Evolutionary conservation across 805 yeast genomes (phyloP).

Genomic region (Candida odintsovae): DNA sequence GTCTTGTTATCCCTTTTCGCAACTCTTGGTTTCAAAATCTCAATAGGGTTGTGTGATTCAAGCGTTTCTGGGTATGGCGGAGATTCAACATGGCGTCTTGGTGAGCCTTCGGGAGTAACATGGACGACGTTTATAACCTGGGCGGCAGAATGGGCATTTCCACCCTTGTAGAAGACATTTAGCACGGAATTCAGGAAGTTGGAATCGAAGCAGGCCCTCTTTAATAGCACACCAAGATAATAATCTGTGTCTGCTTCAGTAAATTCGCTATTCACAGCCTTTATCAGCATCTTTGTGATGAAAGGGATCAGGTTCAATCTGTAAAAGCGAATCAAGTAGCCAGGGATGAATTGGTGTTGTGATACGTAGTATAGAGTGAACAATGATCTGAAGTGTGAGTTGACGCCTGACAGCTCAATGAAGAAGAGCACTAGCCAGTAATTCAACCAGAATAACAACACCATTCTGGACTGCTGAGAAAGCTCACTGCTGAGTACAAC

Average conservation of each 20-base stretch:
- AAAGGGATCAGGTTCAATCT: constrained; percentile 3
- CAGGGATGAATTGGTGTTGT: not conserved
- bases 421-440: constrained; percentile 17
- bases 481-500: not conserved
- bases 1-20: not conserved
- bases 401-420: constrained; percentile 9
- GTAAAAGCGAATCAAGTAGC: constrained; percentile 10
- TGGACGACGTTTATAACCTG: not conserved
- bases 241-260: constrained; percentile 3
- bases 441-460: constrained; percentile 16
- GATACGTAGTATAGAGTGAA: constrained; percentile 11
- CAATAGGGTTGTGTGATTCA: not conserved
- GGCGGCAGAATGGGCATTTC: not conserved
- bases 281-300: not conserved
- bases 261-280: constrained; percentile 1
- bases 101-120: not conserved
- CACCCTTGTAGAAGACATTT: not conserved
- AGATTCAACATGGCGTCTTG: not conserved
- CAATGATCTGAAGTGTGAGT: constrained; percentile 11
- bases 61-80: not conserved
- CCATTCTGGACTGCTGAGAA: not conserved
- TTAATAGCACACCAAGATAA: not conserved
- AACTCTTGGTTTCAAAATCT: not conserved
- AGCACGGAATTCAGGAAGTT: not conserved
- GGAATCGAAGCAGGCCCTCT: constrained; percentile 5